Base-by-base conservation (phyloP, 352 stramenopile species). In the Achlya hypogyna region DNA sequence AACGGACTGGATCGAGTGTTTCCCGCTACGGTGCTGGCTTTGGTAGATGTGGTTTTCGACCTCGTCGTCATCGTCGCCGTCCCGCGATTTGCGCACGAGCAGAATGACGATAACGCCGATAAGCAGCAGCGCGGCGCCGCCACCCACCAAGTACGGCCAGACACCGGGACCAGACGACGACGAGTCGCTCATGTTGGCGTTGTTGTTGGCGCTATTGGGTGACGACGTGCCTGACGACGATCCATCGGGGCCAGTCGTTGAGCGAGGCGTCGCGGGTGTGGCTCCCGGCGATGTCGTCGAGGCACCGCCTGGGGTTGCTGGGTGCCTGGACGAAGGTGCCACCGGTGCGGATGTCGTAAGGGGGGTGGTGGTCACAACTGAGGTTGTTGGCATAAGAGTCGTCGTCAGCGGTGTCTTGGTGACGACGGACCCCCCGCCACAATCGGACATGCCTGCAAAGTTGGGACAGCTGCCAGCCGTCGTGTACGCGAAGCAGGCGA, bases 1-100 rank as follows among this genome's bases (percentile, higher is more conserved):
- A n/a, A 56, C 49, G 2, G 49, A 56, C 31, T 56, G 49, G 12
- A 56, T 56, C 49, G 49, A 56, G 49, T 56, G 49, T 20, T 56
- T 56, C 25, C 49, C 49, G 31, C 49, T 56, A 20, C 49, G 49
- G 31, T 56, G 49, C 25, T 56, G 49, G 49, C 49, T 56, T 20
- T 56, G 49, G 49, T 56, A 56, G 49, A 56, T 56, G 31, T 56
- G 49, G 31, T 56, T n/a, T 56, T 67, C 60, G 35, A 58, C 34
- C 18, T 67, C 60, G 51, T 67, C 60, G 51, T 67, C 60, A n/a
- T 67, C 42, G 22, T 67, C 60, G 32, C 20, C 10, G 27, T 49
- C 38, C 8, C 60, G 45, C 32, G 60, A 59, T 27, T 67, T 67
- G 47, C 51, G 45, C n/a, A 67, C 28, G 23, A 67, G 60, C n/a